Evolutionary conservation across 2,329 filamentous ascomycete species (phyloP), one percentile per base, ranked within the genome.

Genomic region (Cladophialophora carrionii): DNA sequence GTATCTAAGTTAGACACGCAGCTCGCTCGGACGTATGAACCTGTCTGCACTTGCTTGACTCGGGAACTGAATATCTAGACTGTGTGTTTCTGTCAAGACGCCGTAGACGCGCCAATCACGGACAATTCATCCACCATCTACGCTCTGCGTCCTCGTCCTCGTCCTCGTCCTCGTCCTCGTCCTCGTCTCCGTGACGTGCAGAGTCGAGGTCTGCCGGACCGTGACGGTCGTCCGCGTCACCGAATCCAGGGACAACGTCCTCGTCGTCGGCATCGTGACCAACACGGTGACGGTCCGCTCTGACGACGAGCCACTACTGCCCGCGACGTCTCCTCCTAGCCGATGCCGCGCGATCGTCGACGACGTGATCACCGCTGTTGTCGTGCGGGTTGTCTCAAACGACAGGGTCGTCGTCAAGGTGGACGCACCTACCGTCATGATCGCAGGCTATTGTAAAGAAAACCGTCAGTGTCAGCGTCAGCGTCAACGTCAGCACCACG

Each of bases 261-360:
- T 62, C 20, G 53, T 65, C 1, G 63, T 68, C n/a, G 66, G 66
- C 48, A 62, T 62, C 3, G 66, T 61, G 34, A 64, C 53, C 6
- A 59, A 53, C 7, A 64, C 63, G 12, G 66, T 68, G 20, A 66
- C 55, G 14, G 66, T 68, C 5, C 32, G 57, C 43, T 57, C 43
- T 17, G 55, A 41, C 10, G 32, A 24, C 4, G 51, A 29, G 26
- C 26, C 26, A 29, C 3, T 60, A 8, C 14, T 12, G 51, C 26
- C 17, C 17, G 48, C 24, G 9, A 26, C n/a, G 22, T 29, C 24
- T 17, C 46, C 60, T 5, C 20, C 32, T 10, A 66, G 55, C 14
- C 56, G 49, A 57, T 41, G 41, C 1, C 66, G 52, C 8, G 54
- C 58, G 20, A 68, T 63, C 6, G 20, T 59, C 2, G 66, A 66